Evolutionary conservation across 2,329 filamentous ascomycete species (phyloP).

Genomic region (Diaporthe citrichinensis): DNA sequence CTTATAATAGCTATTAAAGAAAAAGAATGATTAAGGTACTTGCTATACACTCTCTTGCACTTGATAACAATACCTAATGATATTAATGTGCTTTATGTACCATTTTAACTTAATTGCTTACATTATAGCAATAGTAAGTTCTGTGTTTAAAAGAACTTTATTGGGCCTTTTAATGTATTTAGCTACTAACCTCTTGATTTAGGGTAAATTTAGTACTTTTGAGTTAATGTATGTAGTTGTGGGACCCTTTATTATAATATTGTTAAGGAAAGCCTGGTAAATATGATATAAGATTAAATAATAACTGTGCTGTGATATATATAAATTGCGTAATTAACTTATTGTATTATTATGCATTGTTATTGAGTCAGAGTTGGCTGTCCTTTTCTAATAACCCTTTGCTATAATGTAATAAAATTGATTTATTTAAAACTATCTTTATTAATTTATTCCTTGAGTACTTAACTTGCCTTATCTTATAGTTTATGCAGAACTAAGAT

Average conservation of each 20-base stretch:
- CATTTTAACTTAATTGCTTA: neutral
- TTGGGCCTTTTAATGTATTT: neutral
- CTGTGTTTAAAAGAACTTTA: neutral
- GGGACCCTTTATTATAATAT: neutral
- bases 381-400: neutral
- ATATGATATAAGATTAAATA: neutral
- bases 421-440: neutral
- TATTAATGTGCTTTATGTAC: neutral
- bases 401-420: neutral
- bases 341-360: neutral
- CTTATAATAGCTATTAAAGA: no score
- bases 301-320: neutral
- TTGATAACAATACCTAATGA: neutral
- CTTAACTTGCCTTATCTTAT: neutral
- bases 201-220: neutral
- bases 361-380: neutral
- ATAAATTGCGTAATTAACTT: neutral
- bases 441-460: neutral
- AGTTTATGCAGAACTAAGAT: neutral
- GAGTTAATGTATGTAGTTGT: neutral
- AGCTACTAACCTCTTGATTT: neutral
- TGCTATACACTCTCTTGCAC: no score
- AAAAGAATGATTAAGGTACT: no score
- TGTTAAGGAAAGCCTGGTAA: neutral
- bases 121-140: neutral